phyloP scores from a whole-genome alignment of 2,329 filamentous ascomycete species.

The Calonectria hongkongensis region DNA sequence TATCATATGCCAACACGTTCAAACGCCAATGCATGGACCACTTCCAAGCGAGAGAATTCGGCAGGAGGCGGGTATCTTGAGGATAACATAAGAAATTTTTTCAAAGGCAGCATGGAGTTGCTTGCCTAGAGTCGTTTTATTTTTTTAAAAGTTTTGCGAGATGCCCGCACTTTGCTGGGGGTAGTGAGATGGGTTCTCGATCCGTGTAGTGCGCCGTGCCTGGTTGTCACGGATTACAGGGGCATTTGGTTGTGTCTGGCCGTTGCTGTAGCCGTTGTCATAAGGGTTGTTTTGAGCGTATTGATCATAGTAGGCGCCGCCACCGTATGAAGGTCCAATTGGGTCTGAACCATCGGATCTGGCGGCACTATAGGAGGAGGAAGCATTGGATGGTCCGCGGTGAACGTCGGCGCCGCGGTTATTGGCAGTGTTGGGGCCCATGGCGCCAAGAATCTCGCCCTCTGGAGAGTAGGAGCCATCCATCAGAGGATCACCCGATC shows the following conservation, averaged over 20 bases:
- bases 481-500: conserved; percentile 79
- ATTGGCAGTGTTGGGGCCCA: conserved; percentile 82
- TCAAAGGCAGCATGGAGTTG: conserved; percentile 27
- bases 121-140: conserved; percentile 8
- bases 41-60: conserved; percentile 54
- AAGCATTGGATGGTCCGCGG: conserved; percentile 95
- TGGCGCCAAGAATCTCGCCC: conserved; percentile 87
- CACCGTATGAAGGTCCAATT: conserved; percentile 68
- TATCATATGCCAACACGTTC: conserved; percentile 47
- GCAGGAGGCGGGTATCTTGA: conserved; percentile 56
- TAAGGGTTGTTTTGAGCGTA: conserved; percentile 76
- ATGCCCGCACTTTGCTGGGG: conserved; percentile 96
- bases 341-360: conserved; percentile 82
- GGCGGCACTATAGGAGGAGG: conserved; percentile 92
- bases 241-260: conserved; percentile 69
- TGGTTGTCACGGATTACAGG: conserved; percentile 95
- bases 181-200: conserved; percentile 92
- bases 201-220: conserved; percentile 93
- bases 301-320: conserved; percentile 74
- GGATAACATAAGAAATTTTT: conserved; percentile 40
- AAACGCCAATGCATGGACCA: conserved; percentile 50
- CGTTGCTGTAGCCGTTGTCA: conserved; percentile 62
- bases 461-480: conserved; percentile 76
- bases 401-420: conserved; percentile 83
- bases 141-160: conserved; percentile 91